Base-by-base conservation (phyloP, 768 basidiomycete genomes). In the Mrakia frigida region DNA sequence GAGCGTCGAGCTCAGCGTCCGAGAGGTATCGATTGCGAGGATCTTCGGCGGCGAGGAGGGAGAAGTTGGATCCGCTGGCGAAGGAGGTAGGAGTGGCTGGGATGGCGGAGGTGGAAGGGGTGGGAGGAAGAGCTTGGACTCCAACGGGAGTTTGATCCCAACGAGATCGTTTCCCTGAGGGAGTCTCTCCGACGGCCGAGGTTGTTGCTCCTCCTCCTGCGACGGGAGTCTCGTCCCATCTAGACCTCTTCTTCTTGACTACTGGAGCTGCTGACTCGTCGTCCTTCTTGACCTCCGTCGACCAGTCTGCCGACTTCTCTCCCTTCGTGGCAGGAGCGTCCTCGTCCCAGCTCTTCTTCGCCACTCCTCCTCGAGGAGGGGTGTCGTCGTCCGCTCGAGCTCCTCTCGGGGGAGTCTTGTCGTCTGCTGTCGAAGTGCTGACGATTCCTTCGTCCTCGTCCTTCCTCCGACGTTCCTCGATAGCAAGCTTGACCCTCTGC, bases 11-110 rank as follows among this genome's bases (percentile, higher is more conserved):
- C 85, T 98, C 97, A 83, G 98, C 95, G 83, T 98, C 96, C 11
- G 92, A 89, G 63, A 98, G 89, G 81, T 92, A 94, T n/a, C 94
- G 88, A 81, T 97, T 97, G 82, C 97, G 92, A 81, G 94, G 94
- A 85, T 98, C 94, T 78, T 94, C 92, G 18, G 83, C 81, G 25
- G 68, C 25, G 79, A 79, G 18, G 43, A 50, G 61, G n/a, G 77
- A 74, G 13, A 70, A 71, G 63, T 65, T 59, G 46, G 77, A 68
- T 53, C 70, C 63, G 23, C 65, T 52, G 60, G 71, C 70, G 21
- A 39, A 71, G 1, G 74, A 23, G 43, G 69, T 70, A 21, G 78
- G 80, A 16, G 79, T 80, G 85, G 92, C 73, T n/a, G 61, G 74
- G 59, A 82, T 79, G 31, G 80, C 76, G 37, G 78, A 79, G 69